Conservation (phyloP, 2,329 filamentous ascomycete species). For the Paecilomyces sp. region DNA sequence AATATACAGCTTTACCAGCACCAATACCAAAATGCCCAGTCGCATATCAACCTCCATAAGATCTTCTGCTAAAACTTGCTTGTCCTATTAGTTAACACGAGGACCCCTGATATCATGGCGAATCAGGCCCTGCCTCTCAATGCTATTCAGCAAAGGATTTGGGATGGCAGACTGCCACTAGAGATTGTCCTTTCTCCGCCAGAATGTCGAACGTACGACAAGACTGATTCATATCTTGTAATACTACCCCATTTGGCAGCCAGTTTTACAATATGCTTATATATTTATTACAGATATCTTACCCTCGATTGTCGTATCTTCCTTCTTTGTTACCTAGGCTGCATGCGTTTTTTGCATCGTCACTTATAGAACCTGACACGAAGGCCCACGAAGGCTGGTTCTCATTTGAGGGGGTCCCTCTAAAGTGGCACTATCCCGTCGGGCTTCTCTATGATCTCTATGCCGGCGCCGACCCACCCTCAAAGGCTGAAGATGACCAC, state of each 20-base stretch:
- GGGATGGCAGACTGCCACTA: conserved; percentile 53
- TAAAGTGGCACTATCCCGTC: conserved; percentile 67
- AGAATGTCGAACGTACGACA: conserved; percentile 55
- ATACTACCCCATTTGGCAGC: conserved; percentile 2
- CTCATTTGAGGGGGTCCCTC: conserved; percentile 58
- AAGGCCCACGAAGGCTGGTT: conserved; percentile 53
- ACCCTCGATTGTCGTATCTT: conserved; percentile 61
- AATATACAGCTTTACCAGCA: background rate
- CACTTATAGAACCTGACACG: conserved; percentile 52
- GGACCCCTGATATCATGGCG: background rate
- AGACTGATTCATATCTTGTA: conserved; percentile 56
- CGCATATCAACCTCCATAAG: too few species aligned
- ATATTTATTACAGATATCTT: conserved; percentile 43
- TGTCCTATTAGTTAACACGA: background rate
- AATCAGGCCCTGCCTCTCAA: conserved; percentile 13
- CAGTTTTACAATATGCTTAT: background rate
- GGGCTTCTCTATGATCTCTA: conserved; percentile 65
- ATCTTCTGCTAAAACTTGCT: background rate
- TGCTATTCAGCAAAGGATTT: conserved; percentile 42
- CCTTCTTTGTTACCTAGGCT: conserved; percentile 58
- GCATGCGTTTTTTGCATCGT: conserved; percentile 54
- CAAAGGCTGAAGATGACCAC: conserved; percentile 14
- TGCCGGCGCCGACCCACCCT: conserved; percentile 46
- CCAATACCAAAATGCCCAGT: background rate
- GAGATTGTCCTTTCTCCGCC: conserved; percentile 52